phyloP scores from a whole-genome alignment of 2,329 filamentous ascomycete species.

The Aspergillus clavatus region DNA sequence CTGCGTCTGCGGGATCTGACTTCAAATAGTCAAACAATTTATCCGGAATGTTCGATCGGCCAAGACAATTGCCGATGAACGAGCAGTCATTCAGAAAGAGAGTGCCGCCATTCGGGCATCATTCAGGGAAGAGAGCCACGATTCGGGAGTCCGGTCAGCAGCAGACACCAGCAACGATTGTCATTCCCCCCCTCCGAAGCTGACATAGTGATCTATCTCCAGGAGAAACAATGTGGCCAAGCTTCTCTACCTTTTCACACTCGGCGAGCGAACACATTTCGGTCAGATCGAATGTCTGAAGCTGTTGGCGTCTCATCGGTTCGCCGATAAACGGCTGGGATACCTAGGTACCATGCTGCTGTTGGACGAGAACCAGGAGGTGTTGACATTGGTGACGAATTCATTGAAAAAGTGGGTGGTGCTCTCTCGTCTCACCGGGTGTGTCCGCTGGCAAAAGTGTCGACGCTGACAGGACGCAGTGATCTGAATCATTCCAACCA shows the following conservation, averaged over 20 bases:
- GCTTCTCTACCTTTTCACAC: constrained; percentile 93
- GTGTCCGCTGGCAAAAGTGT: not conserved
- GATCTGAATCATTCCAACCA: constrained; percentile 96
- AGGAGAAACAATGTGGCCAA: constrained; percentile 99
- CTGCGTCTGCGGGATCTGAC: constrained; percentile 2
- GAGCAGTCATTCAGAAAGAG: constrained; percentile 97
- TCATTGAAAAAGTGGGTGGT: constrained; percentile 91
- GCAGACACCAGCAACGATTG: constrained; percentile 5
- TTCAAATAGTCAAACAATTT: constrained; percentile 88
- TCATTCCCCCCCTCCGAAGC: constrained; percentile 7
- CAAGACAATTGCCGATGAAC: constrained; percentile 98
- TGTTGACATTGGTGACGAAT: constrained; percentile 93
- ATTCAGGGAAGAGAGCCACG: constrained; percentile 93
- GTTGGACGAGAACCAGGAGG: constrained; percentile 97
- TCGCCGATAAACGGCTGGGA: constrained; percentile 93
- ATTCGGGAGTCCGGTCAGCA: constrained; percentile 79
- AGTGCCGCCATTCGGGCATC: constrained; percentile 95
- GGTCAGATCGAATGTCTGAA: constrained; percentile 99
- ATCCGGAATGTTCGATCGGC: constrained; percentile 98
- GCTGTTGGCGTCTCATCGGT: constrained; percentile 89
- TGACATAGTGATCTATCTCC: constrained; percentile 26
- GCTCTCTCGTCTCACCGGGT: not conserved
- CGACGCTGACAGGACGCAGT: constrained; percentile 50
- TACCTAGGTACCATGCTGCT: constrained; percentile 95
- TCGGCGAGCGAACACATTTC: constrained; percentile 96